These are phyloP conservation scores for Terana coerulea DNA, from an alignment of 768 basidiomycete genomes.

Conservation along the genomic window DNA sequence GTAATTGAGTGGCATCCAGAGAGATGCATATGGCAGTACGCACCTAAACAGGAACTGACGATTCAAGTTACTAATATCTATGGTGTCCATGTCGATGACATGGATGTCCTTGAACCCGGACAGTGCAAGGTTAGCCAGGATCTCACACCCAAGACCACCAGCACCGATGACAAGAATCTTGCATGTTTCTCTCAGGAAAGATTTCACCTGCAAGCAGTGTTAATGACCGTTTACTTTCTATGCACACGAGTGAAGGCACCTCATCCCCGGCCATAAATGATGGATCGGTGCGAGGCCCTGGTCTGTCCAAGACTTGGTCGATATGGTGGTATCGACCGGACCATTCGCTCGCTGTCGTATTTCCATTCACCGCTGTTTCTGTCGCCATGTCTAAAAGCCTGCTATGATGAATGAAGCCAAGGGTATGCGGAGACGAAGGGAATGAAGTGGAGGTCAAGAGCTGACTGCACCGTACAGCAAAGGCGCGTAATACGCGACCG, in stretches of 20 bases:
- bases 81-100: slow-evolving; percentile 99
- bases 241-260: slow-evolving; percentile 38
- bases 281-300: slow-evolving; percentile 88
- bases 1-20: neutral
- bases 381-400: slow-evolving; percentile 10
- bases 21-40: slow-evolving; percentile 14
- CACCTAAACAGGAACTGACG: slow-evolving; percentile 97
- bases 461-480: neutral
- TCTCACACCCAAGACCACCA: slow-evolving; percentile 96
- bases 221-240: slow-evolving; percentile 5
- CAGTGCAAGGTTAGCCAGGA: slow-evolving; percentile 91
- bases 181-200: slow-evolving; percentile 75
- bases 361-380: slow-evolving; percentile 30
- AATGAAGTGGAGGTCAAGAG: slow-evolving; percentile 1
- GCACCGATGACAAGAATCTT: slow-evolving; percentile 98
- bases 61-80: slow-evolving; percentile 98
- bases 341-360: slow-evolving; percentile 41
- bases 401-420: neutral
- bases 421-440: neutral
- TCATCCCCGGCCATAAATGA: slow-evolving; percentile 78
- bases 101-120: slow-evolving; percentile 98
- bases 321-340: slow-evolving; percentile 71
- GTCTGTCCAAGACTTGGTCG: slow-evolving; percentile 79
- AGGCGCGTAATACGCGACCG: neutral
- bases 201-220: slow-evolving; percentile 62